Base-by-base conservation (phyloP, 768 basidiomycete species). In the Phlebiopsis flavidoalba region DNA sequence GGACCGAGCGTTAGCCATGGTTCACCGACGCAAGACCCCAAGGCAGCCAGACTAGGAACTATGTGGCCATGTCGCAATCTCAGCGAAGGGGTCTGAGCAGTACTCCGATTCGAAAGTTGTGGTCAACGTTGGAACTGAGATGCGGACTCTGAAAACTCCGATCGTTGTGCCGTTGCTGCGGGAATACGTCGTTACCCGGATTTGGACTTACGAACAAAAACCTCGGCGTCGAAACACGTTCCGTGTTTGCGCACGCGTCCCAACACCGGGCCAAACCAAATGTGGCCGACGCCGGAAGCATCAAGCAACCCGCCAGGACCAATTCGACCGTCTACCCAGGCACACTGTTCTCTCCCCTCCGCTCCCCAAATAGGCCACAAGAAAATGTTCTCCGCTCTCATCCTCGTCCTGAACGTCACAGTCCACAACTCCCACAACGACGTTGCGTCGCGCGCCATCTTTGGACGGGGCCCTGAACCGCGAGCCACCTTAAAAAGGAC, bases 141-240 rank as follows among this genome's bases (percentile, higher is more conserved):
- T 43, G 40, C 40, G 11, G 11, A 10, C 3, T 17, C 11, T 12
- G 17, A 17, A 43, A 17, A 17, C 40, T 43, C 40, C 40, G 40
- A 43, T 43, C 40, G 17, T 12, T 3, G 40, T 43, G 40, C 17
- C 12, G 17, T 12, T 12, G 40, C 12, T 43, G n/a, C 40, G 40
- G 40, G 40, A 43, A 43, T 43, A 43, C 40, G 17, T 43, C 40
- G 40, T 17, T 43, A 11, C 52, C n/a, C 53, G 31, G 6, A 61
- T 61, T 24, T 59, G 56, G 55, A 56, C 53, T 55, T 63, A 73
- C 72, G 67, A 69, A 71, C 69, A 69, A 66, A 69, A 68, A 66
- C 63, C 66, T 68, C 67, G 70, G 77, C 80, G 79, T 78, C 82
- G 84, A 81, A 86, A 86, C 86, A 88, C 86, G 86, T 88, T 87